These are phyloP conservation scores for Pythium scleroteichum DNA, from an alignment of 352 stramenopile species.

Conservation along the genomic window DNA sequence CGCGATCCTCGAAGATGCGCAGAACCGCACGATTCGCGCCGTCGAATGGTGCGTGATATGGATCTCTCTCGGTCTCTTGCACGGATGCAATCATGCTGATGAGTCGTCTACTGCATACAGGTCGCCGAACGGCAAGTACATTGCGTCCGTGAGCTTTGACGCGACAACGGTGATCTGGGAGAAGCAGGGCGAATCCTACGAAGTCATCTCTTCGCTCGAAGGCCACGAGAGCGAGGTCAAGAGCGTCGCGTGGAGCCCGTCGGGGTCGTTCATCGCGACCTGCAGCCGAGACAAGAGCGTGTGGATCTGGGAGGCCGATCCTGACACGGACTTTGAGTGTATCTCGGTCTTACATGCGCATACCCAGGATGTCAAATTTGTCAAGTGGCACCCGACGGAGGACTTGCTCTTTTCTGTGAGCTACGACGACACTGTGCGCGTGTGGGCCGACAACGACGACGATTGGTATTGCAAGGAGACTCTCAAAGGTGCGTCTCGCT, in stretches of 20 bases:
- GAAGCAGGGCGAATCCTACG: constrained; percentile 85
- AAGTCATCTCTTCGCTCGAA: constrained; percentile 95
- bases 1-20: constrained; percentile 93
- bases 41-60: constrained; percentile 86
- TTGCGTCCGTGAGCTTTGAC: constrained; percentile 97
- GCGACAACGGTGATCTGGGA: constrained; percentile 95
- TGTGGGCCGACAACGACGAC: constrained; percentile 96
- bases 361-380: constrained; percentile 96
- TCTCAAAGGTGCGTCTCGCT: constrained; percentile 55
- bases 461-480: constrained; percentile 97
- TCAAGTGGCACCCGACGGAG: constrained; percentile 91
- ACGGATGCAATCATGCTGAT: neutral
- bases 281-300: constrained; percentile 98
- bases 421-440: constrained; percentile 96
- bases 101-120: constrained; percentile 25
- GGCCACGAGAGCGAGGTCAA: constrained; percentile 99
- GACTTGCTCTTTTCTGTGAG: constrained; percentile 87
- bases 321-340: constrained; percentile 97
- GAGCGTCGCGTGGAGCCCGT: constrained; percentile 93
- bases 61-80: constrained; percentile 8
- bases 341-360: constrained; percentile 96
- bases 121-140: constrained; percentile 73
- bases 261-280: constrained; percentile 93
- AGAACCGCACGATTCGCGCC: constrained; percentile 93
- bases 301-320: constrained; percentile 97